Evolutionary conservation across 2,329 filamentous ascomycete genomes (phyloP).

Genomic region (Amylocarpus encephaloides): DNA sequence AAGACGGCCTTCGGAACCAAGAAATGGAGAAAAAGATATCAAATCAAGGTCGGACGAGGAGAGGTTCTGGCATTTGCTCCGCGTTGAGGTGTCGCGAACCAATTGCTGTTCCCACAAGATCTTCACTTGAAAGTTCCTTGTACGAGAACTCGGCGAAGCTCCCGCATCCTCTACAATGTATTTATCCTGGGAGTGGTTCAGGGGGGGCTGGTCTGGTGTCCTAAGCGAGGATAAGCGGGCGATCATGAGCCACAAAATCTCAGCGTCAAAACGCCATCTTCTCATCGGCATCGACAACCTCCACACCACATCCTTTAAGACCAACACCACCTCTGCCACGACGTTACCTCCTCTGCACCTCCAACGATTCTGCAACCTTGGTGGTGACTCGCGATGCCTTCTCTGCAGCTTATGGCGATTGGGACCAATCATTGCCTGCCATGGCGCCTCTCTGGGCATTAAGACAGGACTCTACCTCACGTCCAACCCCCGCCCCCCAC

Average conservation of each 20-base stretch:
- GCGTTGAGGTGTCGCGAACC: no score
- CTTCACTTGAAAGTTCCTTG: background rate
- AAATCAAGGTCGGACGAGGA: background rate
- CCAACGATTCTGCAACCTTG: background rate
- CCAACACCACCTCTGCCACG: background rate
- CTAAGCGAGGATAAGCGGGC: conserved; percentile 1
- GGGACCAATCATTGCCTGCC: background rate
- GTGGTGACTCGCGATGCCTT: background rate
- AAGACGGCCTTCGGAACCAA: background rate
- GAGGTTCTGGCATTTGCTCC: no score
- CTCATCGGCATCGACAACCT: background rate
- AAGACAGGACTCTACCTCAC: background rate
- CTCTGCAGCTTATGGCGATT: background rate
- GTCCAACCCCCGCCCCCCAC: background rate
- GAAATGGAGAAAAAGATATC: background rate
- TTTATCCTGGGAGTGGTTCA: background rate
- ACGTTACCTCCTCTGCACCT: background rate
- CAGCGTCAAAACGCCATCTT: background rate
- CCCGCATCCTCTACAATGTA: background rate
- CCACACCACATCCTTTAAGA: conserved; percentile 2
- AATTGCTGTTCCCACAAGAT: no score
- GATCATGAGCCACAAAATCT: background rate
- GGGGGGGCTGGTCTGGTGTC: background rate
- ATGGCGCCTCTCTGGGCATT: background rate
- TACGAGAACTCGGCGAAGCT: background rate